These are phyloP conservation scores for Fusarium continuum DNA, from an alignment of 2,329 filamentous ascomycete species.

Conservation along the genomic window DNA sequence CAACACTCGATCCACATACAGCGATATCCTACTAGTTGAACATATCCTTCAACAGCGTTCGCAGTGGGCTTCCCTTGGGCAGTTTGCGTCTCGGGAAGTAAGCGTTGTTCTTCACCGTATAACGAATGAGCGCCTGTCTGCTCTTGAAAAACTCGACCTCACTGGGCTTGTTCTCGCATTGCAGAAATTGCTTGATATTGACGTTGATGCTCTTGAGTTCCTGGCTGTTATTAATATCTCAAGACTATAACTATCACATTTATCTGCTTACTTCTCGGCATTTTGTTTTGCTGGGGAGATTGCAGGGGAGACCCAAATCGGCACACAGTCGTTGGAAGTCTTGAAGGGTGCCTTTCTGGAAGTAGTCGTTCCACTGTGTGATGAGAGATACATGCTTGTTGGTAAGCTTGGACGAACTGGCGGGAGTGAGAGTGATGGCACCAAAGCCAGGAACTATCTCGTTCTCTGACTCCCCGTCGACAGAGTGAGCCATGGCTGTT, in stretches of 20 bases:
- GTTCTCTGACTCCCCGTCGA: neutral
- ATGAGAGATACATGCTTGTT: neutral
- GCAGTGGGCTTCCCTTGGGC: slow-evolving; percentile 52
- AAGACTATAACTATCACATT: neutral
- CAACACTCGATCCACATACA: neutral
- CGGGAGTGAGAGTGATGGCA: neutral
- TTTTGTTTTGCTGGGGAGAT: slow-evolving; percentile 54
- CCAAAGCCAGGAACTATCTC: neutral
- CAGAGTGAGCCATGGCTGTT: neutral
- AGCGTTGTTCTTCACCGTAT: slow-evolving; percentile 9
- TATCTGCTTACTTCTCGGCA: slow-evolving; percentile 54
- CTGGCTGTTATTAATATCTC: slow-evolving; percentile 42
- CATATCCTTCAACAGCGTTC: slow-evolving; percentile 19
- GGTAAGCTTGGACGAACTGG: neutral
- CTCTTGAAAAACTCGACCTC: slow-evolving; percentile 48
- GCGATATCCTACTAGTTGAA: neutral
- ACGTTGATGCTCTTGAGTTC: slow-evolving; percentile 54
- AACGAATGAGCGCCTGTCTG: slow-evolving; percentile 42
- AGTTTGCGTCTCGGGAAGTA: slow-evolving; percentile 52
- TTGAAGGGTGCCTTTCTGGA: slow-evolving; percentile 45
- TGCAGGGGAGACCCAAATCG: slow-evolving; percentile 53
- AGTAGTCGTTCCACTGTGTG: slow-evolving; percentile 46
- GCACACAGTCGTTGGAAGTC: slow-evolving; percentile 57
- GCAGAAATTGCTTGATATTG: slow-evolving; percentile 61
- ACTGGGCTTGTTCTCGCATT: slow-evolving; percentile 42